These are phyloP conservation scores for Kalmusia sp. DNA, from an alignment of 2,329 filamentous ascomycete species.

Conservation along the genomic window DNA sequence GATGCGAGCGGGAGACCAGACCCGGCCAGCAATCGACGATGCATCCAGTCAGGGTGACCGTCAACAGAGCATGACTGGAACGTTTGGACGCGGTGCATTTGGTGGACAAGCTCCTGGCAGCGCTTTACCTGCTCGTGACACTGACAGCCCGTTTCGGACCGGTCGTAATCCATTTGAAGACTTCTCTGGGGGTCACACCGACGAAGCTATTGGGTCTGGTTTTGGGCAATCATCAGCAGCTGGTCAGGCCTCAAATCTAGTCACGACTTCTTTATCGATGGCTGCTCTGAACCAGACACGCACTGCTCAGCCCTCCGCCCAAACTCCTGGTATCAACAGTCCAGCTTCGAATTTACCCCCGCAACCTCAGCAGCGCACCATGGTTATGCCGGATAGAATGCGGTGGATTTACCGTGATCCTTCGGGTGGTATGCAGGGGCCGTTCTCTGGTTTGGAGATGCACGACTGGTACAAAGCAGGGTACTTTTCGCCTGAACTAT, in stretches of 20 bases:
- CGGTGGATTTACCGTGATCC: conserved; percentile 98
- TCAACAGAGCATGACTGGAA: conserved; percentile 62
- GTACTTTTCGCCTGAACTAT: conserved; percentile 93
- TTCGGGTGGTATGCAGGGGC: conserved; percentile 88
- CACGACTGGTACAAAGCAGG: conserved; percentile 99
- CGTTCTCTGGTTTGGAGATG: conserved; percentile 97
- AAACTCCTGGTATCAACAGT: conserved; percentile 49
- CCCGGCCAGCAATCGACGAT: conserved; percentile 65
- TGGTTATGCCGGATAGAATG: conserved; percentile 99
- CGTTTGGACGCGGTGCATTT: conserved; percentile 70
- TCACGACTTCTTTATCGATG: conserved; percentile 42
- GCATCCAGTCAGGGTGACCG: conserved; percentile 45
- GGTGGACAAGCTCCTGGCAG: conserved; percentile 41
- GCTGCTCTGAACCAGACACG: conserved; percentile 40
- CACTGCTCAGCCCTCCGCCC: conserved; percentile 39
- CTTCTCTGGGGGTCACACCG: conserved; percentile 37
- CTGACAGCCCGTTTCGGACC: conserved; percentile 49
- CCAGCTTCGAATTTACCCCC: conserved; percentile 72
- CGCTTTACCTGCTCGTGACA: conserved; percentile 43
- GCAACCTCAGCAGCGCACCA: conserved; percentile 75
- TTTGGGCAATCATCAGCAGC: conserved; percentile 33
- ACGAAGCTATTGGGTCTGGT: conserved; percentile 32
- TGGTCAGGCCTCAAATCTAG: conserved; percentile 27
- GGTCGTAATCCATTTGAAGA: conserved; percentile 49
- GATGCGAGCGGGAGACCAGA: conserved; percentile 68